Evolutionary conservation across 495 filamentous ascomycete species (phyloP), one percentile per base, ranked within the genome.

Genomic region (Penicillium malachiteum): DNA sequence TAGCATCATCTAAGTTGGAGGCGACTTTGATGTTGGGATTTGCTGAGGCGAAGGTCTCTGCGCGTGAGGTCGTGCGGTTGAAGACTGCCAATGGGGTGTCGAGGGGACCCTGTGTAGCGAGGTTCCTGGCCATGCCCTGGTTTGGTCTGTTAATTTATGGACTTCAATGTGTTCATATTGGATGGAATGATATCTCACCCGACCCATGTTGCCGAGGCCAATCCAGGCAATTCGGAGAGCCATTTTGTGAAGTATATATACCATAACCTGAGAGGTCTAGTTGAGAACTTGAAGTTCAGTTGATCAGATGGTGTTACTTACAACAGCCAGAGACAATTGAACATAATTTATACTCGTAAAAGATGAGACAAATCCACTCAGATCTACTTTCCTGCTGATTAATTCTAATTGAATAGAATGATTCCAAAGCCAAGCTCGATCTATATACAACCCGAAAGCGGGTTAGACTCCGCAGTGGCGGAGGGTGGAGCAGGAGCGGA

Each of bases 61-160:
- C 33, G 1, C 47, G 47, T 5, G 32, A 18, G 47, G 4, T 5
- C 9, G 47, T 50, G 21, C 47, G 47, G 17, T 50, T 50, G 33
- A 38, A 50, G 13, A 50, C 14, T 2, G 17, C 38, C 47, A 50
- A 26, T 21, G 33, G 47, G 9, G 9, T 21, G 32, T 33, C 34
- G 10, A 38, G 32, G n/a, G n/a, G 1, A 11, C 8, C 32, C 32
- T 50, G 5, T 16, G 21, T 26, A 26, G 40, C 40, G 3, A 43
- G 40, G 9, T 43, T 43, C 14, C 33, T 48, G 21, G 45, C 45
- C 47, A 50, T 38, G 33, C 33, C 14, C 47, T 37, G 47, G 16
- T 30, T 32, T 26, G 4, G 44, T 47, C n/a, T 10, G 44, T 10
- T 10, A 37, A 37, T 37, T 37, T 9, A 31, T 26, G 9, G 26